phyloP scores from a whole-genome alignment of 805 yeast species.

The Naumovozyma dairenensis region DNA sequence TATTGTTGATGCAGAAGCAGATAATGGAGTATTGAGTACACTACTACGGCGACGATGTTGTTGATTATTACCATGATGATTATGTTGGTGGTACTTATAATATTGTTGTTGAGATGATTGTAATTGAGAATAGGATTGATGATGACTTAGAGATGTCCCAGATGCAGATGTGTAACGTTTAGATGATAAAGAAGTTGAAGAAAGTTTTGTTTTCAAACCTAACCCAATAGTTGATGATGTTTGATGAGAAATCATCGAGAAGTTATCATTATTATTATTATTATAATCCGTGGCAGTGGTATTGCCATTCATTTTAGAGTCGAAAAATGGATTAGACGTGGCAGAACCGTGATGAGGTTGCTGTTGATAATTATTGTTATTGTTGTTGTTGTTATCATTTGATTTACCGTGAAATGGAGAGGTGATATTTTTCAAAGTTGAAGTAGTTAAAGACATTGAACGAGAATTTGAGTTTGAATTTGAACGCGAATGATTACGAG shows the following conservation, averaged over 20 bases:
- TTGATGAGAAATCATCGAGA: no score
- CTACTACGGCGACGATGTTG: conserved; percentile 9
- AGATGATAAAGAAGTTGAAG: conserved; percentile 32
- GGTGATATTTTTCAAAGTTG: conserved; percentile 25
- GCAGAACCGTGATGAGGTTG: background rate
- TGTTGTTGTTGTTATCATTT: conserved; percentile 33
- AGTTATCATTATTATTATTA: conserved; percentile 1
- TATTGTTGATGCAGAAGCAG: conserved; percentile 20
- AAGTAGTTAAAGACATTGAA: conserved; percentile 29
- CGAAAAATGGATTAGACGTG: background rate
- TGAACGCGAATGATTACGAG: background rate
- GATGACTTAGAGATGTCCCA: conserved; percentile 10
- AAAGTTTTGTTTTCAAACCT: conserved; percentile 38
- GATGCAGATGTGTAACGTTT: conserved; percentile 31
- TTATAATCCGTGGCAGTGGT: background rate
- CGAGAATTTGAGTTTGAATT: conserved; percentile 13
- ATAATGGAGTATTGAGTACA: conserved; percentile 1
- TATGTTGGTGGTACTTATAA: conserved; percentile 3
- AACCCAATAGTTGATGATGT: conserved; percentile 20
- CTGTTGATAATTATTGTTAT: background rate
- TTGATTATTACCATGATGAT: conserved; percentile 1
- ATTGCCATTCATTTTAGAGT: no score
- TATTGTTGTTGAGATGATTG: conserved; percentile 2
- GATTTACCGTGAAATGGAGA: conserved; percentile 30
- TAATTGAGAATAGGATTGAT: conserved; percentile 1